These are phyloP conservation scores for Dioscorea dumetorum DNA, from an alignment of 106 monocot genomes.

Conservation along the genomic window DNA sequence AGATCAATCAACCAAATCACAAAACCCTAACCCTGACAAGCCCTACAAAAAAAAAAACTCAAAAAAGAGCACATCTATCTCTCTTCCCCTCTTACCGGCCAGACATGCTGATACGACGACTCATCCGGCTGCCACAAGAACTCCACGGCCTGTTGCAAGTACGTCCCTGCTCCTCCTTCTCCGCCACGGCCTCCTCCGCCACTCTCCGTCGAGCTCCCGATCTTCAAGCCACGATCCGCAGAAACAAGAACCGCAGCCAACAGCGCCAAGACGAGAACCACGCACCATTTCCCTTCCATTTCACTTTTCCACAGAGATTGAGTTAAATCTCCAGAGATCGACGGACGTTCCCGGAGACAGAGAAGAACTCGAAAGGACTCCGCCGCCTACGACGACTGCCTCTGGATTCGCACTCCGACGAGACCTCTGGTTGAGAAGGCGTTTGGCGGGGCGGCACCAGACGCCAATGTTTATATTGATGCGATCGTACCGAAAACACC, in stretches of 20 bases:
- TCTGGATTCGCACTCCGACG: no score
- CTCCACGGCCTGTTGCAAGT: not conserved
- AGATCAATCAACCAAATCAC: not conserved
- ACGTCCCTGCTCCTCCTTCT: not conserved
- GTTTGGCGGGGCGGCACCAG: no score
- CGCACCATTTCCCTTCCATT: not conserved
- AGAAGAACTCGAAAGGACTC: no score
- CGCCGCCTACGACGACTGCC: no score
- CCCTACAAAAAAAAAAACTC: not conserved
- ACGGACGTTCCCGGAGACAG: no score
- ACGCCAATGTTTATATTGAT: not conserved
- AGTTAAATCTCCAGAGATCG: no score
- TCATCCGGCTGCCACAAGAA: slow-evolving; percentile 30
- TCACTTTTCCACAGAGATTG: not conserved
- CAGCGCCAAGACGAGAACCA: not conserved
- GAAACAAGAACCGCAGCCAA: slow-evolving; percentile 9
- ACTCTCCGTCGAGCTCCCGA: not conserved
- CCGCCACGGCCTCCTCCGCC: not conserved
- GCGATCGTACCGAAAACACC: not conserved
- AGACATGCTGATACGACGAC: slow-evolving; percentile 38
- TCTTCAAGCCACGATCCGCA: slow-evolving; percentile 11
- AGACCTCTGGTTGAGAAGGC: no score
- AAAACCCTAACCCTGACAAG: not conserved
- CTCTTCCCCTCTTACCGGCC: slow-evolving; percentile 26
- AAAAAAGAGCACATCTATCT: not conserved